Evolutionary conservation across 1,284 basidiomycete species (phyloP), one percentile per base, ranked within the genome.

Genomic region (Xerocomus minutiporus): DNA sequence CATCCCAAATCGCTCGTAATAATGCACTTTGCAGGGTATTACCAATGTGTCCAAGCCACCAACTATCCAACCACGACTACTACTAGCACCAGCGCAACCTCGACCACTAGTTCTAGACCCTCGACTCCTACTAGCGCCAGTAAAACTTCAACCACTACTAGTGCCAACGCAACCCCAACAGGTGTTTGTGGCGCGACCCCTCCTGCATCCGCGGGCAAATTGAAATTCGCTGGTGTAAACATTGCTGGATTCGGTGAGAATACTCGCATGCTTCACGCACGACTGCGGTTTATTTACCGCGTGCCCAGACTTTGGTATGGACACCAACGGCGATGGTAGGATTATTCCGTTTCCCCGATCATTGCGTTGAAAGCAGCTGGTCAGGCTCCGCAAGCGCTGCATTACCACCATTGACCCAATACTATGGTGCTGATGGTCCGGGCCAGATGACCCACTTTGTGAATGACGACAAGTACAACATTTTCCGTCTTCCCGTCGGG

Each of bases 371-470:
- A 29, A 29, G 26, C 26, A 25, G 8, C 13, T 13, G 8, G 8
- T 15, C 26, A 42, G 41, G 15, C 15, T 42, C 41, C 8, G 26
- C 25, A 29, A 42, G 41, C 41, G 7, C 26, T 5, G 26, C 41
- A 13, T n/a, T 7, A 26, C 41, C 41, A 8, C 41, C 41, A 29
- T 42, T 42, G 41, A 17, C 26, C 15, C 6, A 42, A 17, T 17
- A 41, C 25, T 25, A 28, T 9, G 61, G 51, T 52, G 51, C 51
- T 7, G 59, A 67, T 46, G 63, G 62, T 17, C 39, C 53, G 8
- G 71, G 73, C 23, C 79, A 81, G 64, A 79, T 81, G 73, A 57
- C 65, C 44, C 79, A 81, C 59, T 81, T 81, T 55, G 69, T 74
- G 48, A 53, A 71, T 3, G 57, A 72, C 50, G 70, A 77, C 51